Evolutionary conservation across 768 basidiomycete genomes (phyloP).

Genomic region (Lepiota brunneoincarnata): DNA sequence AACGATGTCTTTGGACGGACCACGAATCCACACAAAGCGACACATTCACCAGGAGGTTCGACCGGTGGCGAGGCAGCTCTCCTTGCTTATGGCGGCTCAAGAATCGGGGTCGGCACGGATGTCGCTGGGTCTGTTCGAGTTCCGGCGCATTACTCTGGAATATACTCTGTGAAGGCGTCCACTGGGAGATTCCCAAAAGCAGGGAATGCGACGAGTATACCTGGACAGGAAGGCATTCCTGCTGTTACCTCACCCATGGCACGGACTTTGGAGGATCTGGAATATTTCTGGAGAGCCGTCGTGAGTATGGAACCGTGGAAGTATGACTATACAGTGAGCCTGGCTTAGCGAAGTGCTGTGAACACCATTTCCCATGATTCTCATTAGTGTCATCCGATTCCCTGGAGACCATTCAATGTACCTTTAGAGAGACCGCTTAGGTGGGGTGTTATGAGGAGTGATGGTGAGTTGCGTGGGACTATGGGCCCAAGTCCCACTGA

Average conservation of each 20-base stretch:
- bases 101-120: slow-evolving; percentile 66
- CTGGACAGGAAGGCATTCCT: slow-evolving; percentile 59
- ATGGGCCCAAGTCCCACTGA: slow-evolving; percentile 11
- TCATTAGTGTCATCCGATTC: slow-evolving; percentile 37
- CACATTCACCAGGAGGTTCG: slow-evolving; percentile 61
- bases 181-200: slow-evolving; percentile 44
- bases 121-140: slow-evolving; percentile 68
- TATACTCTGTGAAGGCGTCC: slow-evolving; percentile 56
- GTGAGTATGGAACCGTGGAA: slow-evolving; percentile 63
- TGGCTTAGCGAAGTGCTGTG: slow-evolving; percentile 21
- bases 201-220: slow-evolving; percentile 42
- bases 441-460: slow-evolving; percentile 64
- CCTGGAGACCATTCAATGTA: slow-evolving; percentile 34
- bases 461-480: slow-evolving; percentile 37
- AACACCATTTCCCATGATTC: slow-evolving; percentile 11
- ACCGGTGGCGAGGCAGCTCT: slow-evolving; percentile 68
- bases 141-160: slow-evolving; percentile 64
- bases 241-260: slow-evolving; percentile 61
- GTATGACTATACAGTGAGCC: slow-evolving; percentile 51
- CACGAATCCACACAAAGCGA: slow-evolving; percentile 57
- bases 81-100: slow-evolving; percentile 56
- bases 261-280: slow-evolving; percentile 55
- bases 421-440: slow-evolving; percentile 31
- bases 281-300: slow-evolving; percentile 60
- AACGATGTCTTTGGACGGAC: slow-evolving; percentile 61